Conservation (phyloP, 148 eudicot species). For the Beta vulgaris region DNA sequence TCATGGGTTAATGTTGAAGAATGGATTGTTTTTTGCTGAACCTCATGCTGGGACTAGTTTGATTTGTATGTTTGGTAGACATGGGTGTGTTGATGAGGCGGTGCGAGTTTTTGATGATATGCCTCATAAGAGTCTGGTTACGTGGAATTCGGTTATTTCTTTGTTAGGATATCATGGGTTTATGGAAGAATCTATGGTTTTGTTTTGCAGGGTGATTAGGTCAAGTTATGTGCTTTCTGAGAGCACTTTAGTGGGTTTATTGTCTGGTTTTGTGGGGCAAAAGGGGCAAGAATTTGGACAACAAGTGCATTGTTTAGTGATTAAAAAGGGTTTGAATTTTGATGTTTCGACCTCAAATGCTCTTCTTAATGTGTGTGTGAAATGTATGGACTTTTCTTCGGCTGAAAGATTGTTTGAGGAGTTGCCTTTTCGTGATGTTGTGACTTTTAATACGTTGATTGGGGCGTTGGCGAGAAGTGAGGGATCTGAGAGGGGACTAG, state of each 20-base stretch:
- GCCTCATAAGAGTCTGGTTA: slow-evolving; percentile 55
- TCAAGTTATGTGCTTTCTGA: slow-evolving; percentile 36
- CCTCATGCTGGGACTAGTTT: slow-evolving; percentile 68
- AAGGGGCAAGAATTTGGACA: slow-evolving; percentile 39
- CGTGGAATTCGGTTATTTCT: slow-evolving; percentile 71
- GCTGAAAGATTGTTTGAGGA: slow-evolving; percentile 49
- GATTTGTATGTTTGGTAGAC: slow-evolving; percentile 57
- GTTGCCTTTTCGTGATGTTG: slow-evolving; percentile 44
- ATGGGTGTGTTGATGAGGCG: slow-evolving; percentile 55
- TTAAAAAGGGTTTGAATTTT: slow-evolving; percentile 41
- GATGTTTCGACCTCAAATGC: slow-evolving; percentile 47
- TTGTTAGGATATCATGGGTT: slow-evolving; percentile 55
- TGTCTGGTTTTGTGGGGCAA: slow-evolving; percentile 44
- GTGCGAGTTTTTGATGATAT: slow-evolving; percentile 47
- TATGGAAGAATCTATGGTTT: slow-evolving; percentile 36
- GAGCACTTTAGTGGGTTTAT: slow-evolving; percentile 48
- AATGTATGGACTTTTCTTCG: slow-evolving; percentile 28
- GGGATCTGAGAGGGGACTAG: slow-evolving; percentile 41
- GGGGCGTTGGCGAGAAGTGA: slow-evolving; percentile 42
- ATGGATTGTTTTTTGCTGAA: slow-evolving; percentile 49
- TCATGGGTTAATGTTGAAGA: slow-evolving; percentile 55
- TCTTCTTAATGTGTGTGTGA: slow-evolving; percentile 53
- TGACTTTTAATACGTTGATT: slow-evolving; percentile 66
- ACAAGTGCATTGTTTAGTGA: slow-evolving; percentile 54
- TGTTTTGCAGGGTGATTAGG: slow-evolving; percentile 51